Base-by-base conservation (phyloP, 345 rosid species). In the Euclidium syriacum region DNA sequence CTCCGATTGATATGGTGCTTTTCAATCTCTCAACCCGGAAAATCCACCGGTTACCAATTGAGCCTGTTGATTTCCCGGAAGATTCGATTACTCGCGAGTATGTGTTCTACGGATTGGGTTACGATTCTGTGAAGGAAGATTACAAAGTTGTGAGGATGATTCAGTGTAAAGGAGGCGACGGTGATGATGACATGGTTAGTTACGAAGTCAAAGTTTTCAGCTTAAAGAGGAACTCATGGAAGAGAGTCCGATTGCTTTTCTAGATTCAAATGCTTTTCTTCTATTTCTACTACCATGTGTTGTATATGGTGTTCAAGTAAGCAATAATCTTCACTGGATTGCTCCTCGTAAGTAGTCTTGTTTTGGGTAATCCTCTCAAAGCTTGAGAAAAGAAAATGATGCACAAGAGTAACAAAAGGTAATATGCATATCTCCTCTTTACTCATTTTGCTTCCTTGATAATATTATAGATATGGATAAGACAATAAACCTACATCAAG, bases 311-410 rank as follows among this genome's bases (percentile, higher is more conserved):
- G 73, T 78, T 30, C 38, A 27, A 36, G 81, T 67, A 24, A 3
- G 46, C 48, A 83, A 78, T 7, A 62, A 73, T 38, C 73, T 84
- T 5, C 84, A 84, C 58, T 84, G 84, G 89, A 24, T 72, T 0
- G 8, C 1, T 70, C 19, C 61, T 60, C 19, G 74, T 76, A 36
- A 73, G 53, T 41, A 81, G 81, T 75, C 89, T 84, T 32, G 74
- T 79, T 53, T 49, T 79, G 8, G 62, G 33, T 30, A 15, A 48
- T 52, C 52, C 35, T 48, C 11, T 33, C 23, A 4, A 47, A 4
- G 62, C 14, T 34, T 25, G 42, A 10, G 65, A 64, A 23, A 35
- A 49, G n/a, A 40, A 19, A 22, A 42, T 11, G 48, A 15, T 15
- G 40, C 44, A n/a, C 35, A 18, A 48, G 25, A 23, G 24, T 25